phyloP scores from a whole-genome alignment of 768 basidiomycete species.

The Psilocybe sp. region DNA sequence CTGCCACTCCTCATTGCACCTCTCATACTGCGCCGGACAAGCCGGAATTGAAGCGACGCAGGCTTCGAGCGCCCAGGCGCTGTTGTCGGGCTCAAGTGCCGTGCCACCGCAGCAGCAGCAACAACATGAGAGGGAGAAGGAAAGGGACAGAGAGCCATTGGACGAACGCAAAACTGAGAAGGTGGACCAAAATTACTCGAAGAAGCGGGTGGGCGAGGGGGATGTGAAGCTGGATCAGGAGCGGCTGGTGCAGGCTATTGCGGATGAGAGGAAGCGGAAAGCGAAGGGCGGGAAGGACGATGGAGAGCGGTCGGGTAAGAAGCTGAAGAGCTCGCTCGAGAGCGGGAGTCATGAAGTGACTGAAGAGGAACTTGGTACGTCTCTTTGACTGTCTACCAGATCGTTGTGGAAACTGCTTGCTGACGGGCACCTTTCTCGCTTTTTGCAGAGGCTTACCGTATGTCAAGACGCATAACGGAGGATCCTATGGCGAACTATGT shows the following conservation, averaged over 20 bases:
- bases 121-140: slow-evolving; percentile 22
- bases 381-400: slow-evolving; percentile 2
- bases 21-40: slow-evolving; percentile 89
- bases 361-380: slow-evolving; percentile 81
- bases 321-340: slow-evolving; percentile 48
- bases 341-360: slow-evolving; percentile 74
- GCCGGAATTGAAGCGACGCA: slow-evolving; percentile 77
- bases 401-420: slow-evolving; percentile 1
- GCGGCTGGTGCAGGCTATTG: slow-evolving; percentile 64
- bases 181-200: slow-evolving; percentile 72
- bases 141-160: slow-evolving; percentile 15
- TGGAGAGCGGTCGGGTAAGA: slow-evolving; percentile 58
- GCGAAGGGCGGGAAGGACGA: slow-evolving; percentile 48
- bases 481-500: slow-evolving; percentile 95
- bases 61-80: slow-evolving; percentile 71
- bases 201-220: slow-evolving; percentile 79
- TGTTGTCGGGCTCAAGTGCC: slow-evolving; percentile 47
- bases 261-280: slow-evolving; percentile 82
- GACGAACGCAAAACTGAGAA: slow-evolving; percentile 15
- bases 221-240: slow-evolving; percentile 74
- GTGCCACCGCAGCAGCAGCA: slow-evolving; percentile 20
- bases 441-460: slow-evolving; percentile 83
- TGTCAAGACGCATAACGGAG: slow-evolving; percentile 69
- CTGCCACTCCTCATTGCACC: slow-evolving; percentile 83
- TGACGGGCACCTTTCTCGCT: slow-evolving; percentile 1